Conservation (phyloP, 1,139 yeast species). For the Protomyces gravidus region DNA sequence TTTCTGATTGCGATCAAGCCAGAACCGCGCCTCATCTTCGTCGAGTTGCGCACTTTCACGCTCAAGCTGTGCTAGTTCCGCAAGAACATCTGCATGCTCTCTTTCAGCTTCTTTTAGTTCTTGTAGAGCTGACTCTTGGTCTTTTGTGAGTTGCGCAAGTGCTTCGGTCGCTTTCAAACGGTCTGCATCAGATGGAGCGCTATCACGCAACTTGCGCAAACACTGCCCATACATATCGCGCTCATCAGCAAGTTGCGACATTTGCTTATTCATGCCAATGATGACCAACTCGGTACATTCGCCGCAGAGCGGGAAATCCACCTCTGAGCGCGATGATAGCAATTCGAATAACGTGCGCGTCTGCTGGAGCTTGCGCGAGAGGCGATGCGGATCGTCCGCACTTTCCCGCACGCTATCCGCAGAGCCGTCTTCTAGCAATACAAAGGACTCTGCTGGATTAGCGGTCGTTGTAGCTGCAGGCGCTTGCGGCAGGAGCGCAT, state of each 20-base stretch:
- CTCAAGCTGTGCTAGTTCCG: slow-evolving; percentile 41
- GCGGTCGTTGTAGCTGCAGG: neutral
- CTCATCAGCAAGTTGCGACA: slow-evolving; percentile 70
- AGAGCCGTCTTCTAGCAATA: slow-evolving; percentile 43
- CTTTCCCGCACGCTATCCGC: slow-evolving; percentile 32
- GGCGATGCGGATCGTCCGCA: slow-evolving; percentile 33
- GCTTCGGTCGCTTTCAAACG: slow-evolving; percentile 47
- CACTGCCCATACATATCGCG: slow-evolving; percentile 74
- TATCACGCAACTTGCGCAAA: slow-evolving; percentile 61
- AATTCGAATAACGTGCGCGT: slow-evolving; percentile 64
- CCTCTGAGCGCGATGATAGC: slow-evolving; percentile 62
- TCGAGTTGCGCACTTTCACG: slow-evolving; percentile 35
- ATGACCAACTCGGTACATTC: slow-evolving; percentile 58
- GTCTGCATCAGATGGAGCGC: slow-evolving; percentile 48
- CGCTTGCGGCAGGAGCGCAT: neutral
- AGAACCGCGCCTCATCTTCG: slow-evolving; percentile 31
- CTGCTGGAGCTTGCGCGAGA: slow-evolving; percentile 47
- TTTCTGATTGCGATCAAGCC: slow-evolving; percentile 16
- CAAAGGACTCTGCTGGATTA: slow-evolving; percentile 45
- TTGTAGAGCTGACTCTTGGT: slow-evolving; percentile 45
- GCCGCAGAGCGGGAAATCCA: slow-evolving; percentile 83
- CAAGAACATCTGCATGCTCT: slow-evolving; percentile 37
- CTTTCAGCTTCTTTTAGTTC: slow-evolving; percentile 41
- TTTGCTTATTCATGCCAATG: slow-evolving; percentile 63
- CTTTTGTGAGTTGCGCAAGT: slow-evolving; percentile 40